Conservation (phyloP, 1,284 basidiomycete genomes). For the Irpex rosettiformis region DNA sequence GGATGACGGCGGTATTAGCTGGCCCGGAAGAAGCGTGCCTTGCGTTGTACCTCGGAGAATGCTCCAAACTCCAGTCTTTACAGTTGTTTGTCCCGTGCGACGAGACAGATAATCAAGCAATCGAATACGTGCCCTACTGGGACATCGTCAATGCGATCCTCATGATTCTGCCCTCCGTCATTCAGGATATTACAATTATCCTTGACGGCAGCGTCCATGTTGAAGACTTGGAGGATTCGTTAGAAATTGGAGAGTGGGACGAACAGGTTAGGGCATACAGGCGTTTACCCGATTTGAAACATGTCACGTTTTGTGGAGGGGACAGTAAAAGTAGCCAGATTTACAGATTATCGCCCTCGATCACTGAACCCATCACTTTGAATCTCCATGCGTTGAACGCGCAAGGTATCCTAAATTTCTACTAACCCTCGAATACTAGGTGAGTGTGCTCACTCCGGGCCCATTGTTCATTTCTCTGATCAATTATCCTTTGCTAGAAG, state of each 20-base stretch:
- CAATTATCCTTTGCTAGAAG: too few species aligned
- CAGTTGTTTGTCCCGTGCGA: slow-evolving; percentile 9
- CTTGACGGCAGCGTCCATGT: slow-evolving; percentile 5
- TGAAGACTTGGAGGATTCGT: slow-evolving; percentile 6
- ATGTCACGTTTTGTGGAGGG: slow-evolving; percentile 2
- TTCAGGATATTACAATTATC: slow-evolving; percentile 3
- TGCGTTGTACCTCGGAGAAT: slow-evolving; percentile 1
- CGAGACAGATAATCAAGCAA: background rate
- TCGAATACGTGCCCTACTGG: slow-evolving; percentile 7
- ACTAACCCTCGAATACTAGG: background rate
- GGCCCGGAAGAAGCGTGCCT: background rate
- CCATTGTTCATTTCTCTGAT: too few species aligned
- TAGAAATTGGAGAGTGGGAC: slow-evolving; percentile 7
- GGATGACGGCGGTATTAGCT: background rate
- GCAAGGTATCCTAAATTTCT: background rate
- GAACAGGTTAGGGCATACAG: background rate
- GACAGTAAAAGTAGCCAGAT: background rate
- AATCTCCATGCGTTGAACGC: background rate
- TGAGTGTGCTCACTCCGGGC: too few species aligned
- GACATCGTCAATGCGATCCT: slow-evolving; percentile 6
- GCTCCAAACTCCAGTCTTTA: slow-evolving; percentile 5
- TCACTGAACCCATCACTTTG: background rate
- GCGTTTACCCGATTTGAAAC: slow-evolving; percentile 3
- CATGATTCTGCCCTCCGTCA: background rate
- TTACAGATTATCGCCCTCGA: background rate